Evolutionary conservation across 305 asterid species (phyloP).

Genomic region (Coffea humblotiana): DNA sequence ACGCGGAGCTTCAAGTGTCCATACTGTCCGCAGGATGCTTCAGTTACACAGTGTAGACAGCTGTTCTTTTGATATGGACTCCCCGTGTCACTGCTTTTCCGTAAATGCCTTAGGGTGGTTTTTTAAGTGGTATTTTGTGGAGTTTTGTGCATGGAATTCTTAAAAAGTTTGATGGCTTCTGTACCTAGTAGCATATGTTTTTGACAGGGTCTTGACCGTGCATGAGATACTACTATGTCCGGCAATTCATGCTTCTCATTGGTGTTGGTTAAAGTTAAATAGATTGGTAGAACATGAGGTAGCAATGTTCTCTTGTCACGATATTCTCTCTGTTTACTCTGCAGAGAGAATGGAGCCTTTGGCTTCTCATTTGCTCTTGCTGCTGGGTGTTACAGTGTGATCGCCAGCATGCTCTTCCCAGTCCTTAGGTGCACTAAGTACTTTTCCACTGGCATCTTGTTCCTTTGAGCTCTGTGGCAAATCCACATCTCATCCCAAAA

Average conservation of each 20-base stretch:
- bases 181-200: background rate
- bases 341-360: background rate
- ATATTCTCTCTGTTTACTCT: background rate
- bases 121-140: background rate
- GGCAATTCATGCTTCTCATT: background rate
- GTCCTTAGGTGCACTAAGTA: background rate
- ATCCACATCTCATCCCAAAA: background rate
- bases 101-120: background rate
- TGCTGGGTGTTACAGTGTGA: too few relatives aligned
- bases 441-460: background rate
- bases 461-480: background rate
- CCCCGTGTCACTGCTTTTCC: background rate
- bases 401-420: too few relatives aligned
- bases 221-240: background rate
- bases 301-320: background rate
- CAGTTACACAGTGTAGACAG: slow-evolving; percentile 38
- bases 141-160: slow-evolving; percentile 12
- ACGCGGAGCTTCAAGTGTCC: slow-evolving; percentile 52
- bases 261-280: background rate
- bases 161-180: background rate
- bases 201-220: background rate
- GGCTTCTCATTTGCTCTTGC: background rate
- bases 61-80: slow-evolving; percentile 32
- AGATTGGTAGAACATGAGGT: background rate
- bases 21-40: slow-evolving; percentile 36